Percentiles rank a stretch among this genome's conserved stretches.
These are phyloP conservation scores for Yamadazyma friedrichii DNA, from an alignment of 1,139 yeast species.

Conservation along the genomic window DNA sequence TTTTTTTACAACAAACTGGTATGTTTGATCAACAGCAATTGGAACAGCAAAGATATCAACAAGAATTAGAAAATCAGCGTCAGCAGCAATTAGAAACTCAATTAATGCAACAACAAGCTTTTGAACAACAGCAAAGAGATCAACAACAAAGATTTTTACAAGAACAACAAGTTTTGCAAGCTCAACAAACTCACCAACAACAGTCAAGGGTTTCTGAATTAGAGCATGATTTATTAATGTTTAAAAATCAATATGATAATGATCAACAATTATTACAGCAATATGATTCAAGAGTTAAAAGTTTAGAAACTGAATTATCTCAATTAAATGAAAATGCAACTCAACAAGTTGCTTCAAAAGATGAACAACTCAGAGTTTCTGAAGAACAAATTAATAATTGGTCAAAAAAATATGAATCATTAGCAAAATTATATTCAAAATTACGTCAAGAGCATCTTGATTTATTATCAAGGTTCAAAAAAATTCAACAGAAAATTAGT, in stretches of 20 bases:
- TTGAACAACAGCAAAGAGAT: conserved; percentile 72
- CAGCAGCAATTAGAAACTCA: conserved; percentile 50
- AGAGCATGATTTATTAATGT: conserved; percentile 74
- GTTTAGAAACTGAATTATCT: conserved; percentile 71
- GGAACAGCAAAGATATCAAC: conserved; percentile 72
- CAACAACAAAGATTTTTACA: conserved; percentile 48
- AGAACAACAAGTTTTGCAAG: conserved; percentile 63
- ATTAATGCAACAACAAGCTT: conserved; percentile 57
- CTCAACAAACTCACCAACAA: conserved; percentile 72
- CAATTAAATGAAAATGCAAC: conserved; percentile 65
- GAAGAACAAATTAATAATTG: conserved; percentile 79
- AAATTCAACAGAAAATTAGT: conserved; percentile 83
- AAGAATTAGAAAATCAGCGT: conserved; percentile 47
- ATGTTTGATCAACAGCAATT: conserved; percentile 48
- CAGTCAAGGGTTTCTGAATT: conserved; percentile 80
- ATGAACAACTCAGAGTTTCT: conserved; percentile 64
- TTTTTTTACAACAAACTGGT: conserved; percentile 50
- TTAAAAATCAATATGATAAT: conserved; percentile 81
- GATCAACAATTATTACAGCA: conserved; percentile 84
- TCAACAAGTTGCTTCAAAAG: conserved; percentile 75
- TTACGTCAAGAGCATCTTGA: conserved; percentile 89
- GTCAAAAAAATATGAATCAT: conserved; percentile 85
- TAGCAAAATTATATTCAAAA: conserved; percentile 88
- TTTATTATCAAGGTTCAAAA: conserved; percentile 74
- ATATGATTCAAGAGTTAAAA: conserved; percentile 82